A percentile compares a stretch with the other conserved stretches of the same genome.
phyloP scores from a whole-genome alignment of 306 rosid species.

The Ormosia emarginata region DNA sequence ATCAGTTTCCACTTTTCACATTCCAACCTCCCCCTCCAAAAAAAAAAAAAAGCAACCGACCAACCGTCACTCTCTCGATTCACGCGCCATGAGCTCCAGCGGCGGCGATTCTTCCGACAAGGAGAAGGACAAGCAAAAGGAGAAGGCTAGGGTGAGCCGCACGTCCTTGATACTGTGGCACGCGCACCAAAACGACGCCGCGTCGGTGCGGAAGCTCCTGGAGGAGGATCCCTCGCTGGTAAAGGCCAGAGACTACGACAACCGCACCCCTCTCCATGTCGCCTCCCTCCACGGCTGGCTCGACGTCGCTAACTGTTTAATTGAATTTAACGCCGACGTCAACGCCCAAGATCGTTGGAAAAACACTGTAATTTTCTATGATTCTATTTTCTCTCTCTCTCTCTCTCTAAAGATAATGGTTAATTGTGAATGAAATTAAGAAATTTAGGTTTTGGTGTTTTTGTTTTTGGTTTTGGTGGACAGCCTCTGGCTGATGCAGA shows the following conservation, averaged over 20 bases:
- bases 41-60: too few species aligned
- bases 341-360: slow-evolving; percentile 99
- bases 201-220: slow-evolving; percentile 86
- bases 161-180: slow-evolving; percentile 93
- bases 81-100: slow-evolving; percentile 23
- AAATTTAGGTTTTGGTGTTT: background rate
- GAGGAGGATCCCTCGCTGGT: slow-evolving; percentile 86
- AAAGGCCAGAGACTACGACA: slow-evolving; percentile 81
- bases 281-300: slow-evolving; percentile 95
- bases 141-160: slow-evolving; percentile 82
- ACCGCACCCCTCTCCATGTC: slow-evolving; percentile 92
- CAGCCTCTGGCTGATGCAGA: slow-evolving; percentile 99
- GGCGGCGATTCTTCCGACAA: background rate
- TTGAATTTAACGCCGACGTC: slow-evolving; percentile 85
- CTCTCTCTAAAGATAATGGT: background rate
- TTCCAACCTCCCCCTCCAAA: background rate
- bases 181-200: slow-evolving; percentile 87
- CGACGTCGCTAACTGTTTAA: slow-evolving; percentile 75
- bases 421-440: background rate
- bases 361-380: slow-evolving; percentile 54
- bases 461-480: background rate
- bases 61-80: background rate
- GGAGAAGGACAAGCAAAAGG: slow-evolving; percentile 55
- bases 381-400: background rate
- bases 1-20: too few species aligned